These are phyloP conservation scores for Botrytis fabae DNA, from an alignment of 2,329 filamentous ascomycete genomes.

Conservation along the genomic window DNA sequence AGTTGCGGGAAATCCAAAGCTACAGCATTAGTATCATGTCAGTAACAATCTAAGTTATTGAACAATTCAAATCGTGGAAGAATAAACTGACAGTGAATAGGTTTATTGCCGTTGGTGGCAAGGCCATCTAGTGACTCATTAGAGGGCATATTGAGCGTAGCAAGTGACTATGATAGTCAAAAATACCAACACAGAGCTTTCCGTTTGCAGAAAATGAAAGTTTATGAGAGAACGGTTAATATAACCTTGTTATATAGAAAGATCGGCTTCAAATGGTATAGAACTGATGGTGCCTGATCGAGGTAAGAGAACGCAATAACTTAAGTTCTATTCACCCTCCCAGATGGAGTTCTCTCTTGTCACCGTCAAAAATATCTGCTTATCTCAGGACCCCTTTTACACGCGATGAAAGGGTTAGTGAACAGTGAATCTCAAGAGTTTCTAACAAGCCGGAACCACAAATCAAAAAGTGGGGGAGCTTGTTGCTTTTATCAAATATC, in stretches of 20 bases:
- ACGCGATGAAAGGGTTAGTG: not conserved
- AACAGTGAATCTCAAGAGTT: not conserved
- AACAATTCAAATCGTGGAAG: not conserved
- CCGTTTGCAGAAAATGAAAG: not conserved
- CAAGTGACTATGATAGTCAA: not conserved
- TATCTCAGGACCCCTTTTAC: not conserved
- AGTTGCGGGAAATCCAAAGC: slow-evolving; percentile 79
- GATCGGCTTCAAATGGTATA: not conserved
- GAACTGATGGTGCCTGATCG: not conserved
- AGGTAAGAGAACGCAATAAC: not conserved
- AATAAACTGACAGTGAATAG: slow-evolving; percentile 19
- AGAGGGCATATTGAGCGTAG: slow-evolving; percentile 4
- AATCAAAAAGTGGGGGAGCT: not conserved
- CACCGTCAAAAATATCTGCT: not conserved
- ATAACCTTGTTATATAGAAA: not conserved
- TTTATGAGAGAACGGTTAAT: not conserved
- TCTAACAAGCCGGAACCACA: not conserved
- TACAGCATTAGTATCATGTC: slow-evolving; percentile 36
- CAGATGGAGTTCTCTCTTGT: not conserved
- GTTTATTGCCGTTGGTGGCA: not conserved
- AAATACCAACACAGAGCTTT: not conserved
- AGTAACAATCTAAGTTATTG: not conserved
- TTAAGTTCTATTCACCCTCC: not conserved
- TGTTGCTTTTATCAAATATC: not conserved
- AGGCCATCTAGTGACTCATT: slow-evolving; percentile 8